phyloP scores from a whole-genome alignment of 352 stramenopile species.

The Aphanomyces cochlioides region DNA sequence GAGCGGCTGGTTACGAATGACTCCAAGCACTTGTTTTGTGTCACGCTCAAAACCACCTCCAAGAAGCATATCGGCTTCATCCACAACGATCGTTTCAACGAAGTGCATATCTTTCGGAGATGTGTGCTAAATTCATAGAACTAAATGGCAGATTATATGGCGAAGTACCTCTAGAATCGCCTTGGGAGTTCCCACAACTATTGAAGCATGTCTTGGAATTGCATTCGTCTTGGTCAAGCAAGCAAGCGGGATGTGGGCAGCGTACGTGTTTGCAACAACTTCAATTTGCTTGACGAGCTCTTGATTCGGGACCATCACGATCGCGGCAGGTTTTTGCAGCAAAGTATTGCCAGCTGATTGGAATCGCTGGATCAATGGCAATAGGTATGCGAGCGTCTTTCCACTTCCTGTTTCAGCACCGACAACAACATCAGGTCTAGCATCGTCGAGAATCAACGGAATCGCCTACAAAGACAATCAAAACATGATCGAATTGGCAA shows the following conservation, averaged over 20 bases:
- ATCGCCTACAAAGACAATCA: slow-evolving; percentile 40
- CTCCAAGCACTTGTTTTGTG: slow-evolving; percentile 77
- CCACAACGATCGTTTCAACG: slow-evolving; percentile 64
- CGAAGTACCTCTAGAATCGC: slow-evolving; percentile 47
- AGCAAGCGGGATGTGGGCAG: slow-evolving; percentile 50
- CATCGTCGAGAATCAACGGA: slow-evolving; percentile 41
- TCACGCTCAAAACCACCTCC: slow-evolving; percentile 67
- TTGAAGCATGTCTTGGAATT: slow-evolving; percentile 38
- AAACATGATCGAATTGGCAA: not conserved
- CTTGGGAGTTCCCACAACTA: slow-evolving; percentile 64
- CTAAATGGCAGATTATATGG: not conserved
- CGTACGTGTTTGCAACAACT: slow-evolving; percentile 42
- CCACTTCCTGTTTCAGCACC: slow-evolving; percentile 93
- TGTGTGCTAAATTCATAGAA: slow-evolving; percentile 28
- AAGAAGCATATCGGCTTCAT: slow-evolving; percentile 81
- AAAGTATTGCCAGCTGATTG: slow-evolving; percentile 31
- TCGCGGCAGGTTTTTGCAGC: slow-evolving; percentile 50
- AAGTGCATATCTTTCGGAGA: slow-evolving; percentile 71
- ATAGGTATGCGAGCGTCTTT: slow-evolving; percentile 95
- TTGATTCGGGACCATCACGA: slow-evolving; percentile 84
- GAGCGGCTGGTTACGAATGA: slow-evolving; percentile 74
- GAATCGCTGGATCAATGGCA: slow-evolving; percentile 84
- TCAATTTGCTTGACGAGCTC: slow-evolving; percentile 80
- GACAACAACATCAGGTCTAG: slow-evolving; percentile 83
- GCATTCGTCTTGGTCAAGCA: slow-evolving; percentile 51